Evolutionary conservation across 2,329 filamentous ascomycete genomes (phyloP).

Genomic region (Fusarium haematococcum): DNA sequence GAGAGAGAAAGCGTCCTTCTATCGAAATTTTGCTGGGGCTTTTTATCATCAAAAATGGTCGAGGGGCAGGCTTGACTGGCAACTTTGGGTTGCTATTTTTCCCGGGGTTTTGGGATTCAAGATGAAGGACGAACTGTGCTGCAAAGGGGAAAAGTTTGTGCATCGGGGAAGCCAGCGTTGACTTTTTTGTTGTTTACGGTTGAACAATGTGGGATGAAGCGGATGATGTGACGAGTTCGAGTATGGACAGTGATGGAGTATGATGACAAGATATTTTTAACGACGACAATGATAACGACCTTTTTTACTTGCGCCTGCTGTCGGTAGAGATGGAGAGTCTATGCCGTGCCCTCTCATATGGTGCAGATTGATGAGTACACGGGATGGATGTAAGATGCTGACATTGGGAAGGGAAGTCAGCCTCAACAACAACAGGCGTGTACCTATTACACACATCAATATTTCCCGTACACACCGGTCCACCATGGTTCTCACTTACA

Average conservation of each 20-base stretch:
- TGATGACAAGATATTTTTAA: slow-evolving; percentile 43
- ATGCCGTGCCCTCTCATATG: neutral
- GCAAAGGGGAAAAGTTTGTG: slow-evolving; percentile 27
- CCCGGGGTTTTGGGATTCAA: neutral
- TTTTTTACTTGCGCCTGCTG: slow-evolving; percentile 21
- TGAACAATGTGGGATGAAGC: neutral
- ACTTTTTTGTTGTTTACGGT: slow-evolving; percentile 17
- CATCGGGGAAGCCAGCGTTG: slow-evolving; percentile 39
- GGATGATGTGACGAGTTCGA: slow-evolving; percentile 24
- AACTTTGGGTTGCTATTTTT: neutral
- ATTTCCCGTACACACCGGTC: neutral
- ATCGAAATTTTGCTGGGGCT: slow-evolving; percentile 8
- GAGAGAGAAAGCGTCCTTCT: slow-evolving; percentile 22
- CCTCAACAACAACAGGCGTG: neutral
- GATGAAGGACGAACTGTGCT: slow-evolving; percentile 11
- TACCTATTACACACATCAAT: neutral
- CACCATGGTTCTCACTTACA: neutral
- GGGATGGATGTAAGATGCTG: neutral
- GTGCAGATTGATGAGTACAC: neutral
- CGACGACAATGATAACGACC: slow-evolving; percentile 45
- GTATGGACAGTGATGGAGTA: slow-evolving; percentile 29
- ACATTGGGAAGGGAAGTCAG: neutral
- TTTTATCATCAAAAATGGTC: slow-evolving; percentile 15
- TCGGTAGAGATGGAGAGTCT: neutral
- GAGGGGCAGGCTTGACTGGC: slow-evolving; percentile 1